A percentile compares a stretch with the other conserved stretches of the same genome.
These are phyloP conservation scores for Penium margaritaceum DNA, from an alignment of 139 green algal species.

Conservation along the genomic window DNA sequence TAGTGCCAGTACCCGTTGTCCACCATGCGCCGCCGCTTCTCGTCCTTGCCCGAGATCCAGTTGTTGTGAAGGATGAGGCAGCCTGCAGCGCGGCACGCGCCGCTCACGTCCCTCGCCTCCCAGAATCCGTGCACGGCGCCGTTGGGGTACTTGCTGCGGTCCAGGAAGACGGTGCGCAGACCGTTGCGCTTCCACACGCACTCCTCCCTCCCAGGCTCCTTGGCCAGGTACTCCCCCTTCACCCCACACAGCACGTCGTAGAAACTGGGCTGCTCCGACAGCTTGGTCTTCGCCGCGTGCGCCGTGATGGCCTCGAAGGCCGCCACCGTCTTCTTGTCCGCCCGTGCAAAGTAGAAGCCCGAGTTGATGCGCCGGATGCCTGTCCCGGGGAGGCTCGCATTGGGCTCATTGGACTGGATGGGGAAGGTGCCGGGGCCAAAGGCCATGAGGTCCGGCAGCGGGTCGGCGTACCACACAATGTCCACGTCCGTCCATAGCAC, in stretches of 20 bases:
- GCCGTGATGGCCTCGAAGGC: conserved; percentile 16
- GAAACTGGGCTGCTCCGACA: conserved; percentile 32
- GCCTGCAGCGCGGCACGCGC: conserved; percentile 7
- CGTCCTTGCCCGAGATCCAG: conserved; percentile 21
- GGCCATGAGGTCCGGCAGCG: conserved; percentile 4
- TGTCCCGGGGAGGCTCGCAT: conserved; percentile 4
- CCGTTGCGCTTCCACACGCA: conserved; percentile 15
- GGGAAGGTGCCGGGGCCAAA: conserved; percentile 12
- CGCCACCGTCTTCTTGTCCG: background rate
- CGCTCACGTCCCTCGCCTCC: background rate
- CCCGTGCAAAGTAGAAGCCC: conserved; percentile 26
- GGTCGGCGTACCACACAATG: conserved; percentile 10
- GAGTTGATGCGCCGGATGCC: conserved; percentile 29
- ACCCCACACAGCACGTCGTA: conserved; percentile 20
- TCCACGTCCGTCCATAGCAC: conserved; percentile 14
- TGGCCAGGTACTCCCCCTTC: conserved; percentile 7
- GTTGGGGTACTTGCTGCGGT: conserved; percentile 23
- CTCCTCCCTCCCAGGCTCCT: background rate
- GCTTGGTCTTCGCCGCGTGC: conserved; percentile 18
- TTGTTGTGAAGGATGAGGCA: conserved; percentile 27
- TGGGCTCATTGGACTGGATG: conserved; percentile 23
- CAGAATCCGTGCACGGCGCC: conserved; percentile 24
- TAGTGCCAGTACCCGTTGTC: conserved; percentile 30
- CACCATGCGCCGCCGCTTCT: conserved; percentile 2
- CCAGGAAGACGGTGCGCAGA: conserved; percentile 16